phyloP scores from a whole-genome alignment of 768 basidiomycete species.

The Sporobolomyces phaffii region DNA sequence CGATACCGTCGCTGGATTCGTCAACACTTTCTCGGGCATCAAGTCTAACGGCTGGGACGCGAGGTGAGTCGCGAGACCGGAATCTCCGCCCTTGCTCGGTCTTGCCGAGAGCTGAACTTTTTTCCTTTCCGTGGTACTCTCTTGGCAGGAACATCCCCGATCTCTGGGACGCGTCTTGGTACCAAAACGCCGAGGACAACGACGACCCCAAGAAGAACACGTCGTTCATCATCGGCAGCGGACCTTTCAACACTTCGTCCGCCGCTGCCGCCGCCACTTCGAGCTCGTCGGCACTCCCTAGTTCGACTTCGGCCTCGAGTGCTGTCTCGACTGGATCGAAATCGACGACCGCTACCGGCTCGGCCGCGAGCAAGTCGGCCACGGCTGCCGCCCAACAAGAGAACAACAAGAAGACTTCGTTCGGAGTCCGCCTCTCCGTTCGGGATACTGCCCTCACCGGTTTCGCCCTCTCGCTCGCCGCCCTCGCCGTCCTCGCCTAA shows the following conservation, averaged over 20 bases:
- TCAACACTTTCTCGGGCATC: conserved; percentile 48
- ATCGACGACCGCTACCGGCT: not conserved
- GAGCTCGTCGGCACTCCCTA: conserved; percentile 3
- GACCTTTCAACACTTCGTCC: conserved; percentile 9
- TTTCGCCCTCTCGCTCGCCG: not conserved
- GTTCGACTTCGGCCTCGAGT: not conserved
- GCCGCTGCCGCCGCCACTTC: not conserved
- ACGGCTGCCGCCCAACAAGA: not conserved
- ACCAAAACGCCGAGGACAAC: conserved; percentile 23
- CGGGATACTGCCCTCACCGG: not conserved
- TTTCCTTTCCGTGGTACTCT: no score
- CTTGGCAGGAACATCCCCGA: conserved; percentile 23
- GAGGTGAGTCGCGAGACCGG: conserved; percentile 37
- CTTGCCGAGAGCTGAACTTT: no score
- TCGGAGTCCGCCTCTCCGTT: not conserved
- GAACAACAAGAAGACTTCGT: not conserved
- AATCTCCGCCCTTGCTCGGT: no score
- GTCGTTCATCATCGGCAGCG: conserved; percentile 5
- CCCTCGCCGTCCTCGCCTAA: not conserved
- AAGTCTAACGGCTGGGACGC: conserved; percentile 65
- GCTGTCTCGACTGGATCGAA: not conserved
- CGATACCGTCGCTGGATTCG: conserved; percentile 61
- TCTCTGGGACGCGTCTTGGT: conserved; percentile 13
- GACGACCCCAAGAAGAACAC: conserved; percentile 2
- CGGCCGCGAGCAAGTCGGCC: not conserved